Base-by-base conservation (phyloP, 2,329 filamentous ascomycete genomes). In the Aspergillus costaricaensis region DNA sequence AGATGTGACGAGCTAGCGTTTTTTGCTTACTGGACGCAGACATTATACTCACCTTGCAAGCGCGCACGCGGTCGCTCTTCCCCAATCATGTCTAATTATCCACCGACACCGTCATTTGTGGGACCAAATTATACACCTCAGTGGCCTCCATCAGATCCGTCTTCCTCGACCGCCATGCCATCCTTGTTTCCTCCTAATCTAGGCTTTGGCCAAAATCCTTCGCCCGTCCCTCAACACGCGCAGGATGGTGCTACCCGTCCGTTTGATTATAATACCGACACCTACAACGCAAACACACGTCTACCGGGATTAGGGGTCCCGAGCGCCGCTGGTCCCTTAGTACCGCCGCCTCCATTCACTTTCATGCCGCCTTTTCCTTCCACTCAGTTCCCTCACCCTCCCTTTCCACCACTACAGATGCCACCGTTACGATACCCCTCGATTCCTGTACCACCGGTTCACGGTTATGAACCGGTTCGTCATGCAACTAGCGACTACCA, bases 11-110 rank as follows among this genome's bases (percentile, higher is more conserved):
- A 55, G 57, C 58, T 51, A 38, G 15, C 38, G 15, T 23, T 44
- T 15, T 39, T 59, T 58, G 61, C 57, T 62, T 57, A 59, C 47
- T 52, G n/a, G 21, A 19, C 38, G 27, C 55, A 61, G 52, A 58
- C 21, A 32, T 23, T 23, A 14, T 36, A 17, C 8, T 19, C 19
- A 53, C 30, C 17, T 41, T 21, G 49, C 27, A 21, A 41, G 25
- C 38, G 32, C 38, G 51, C 17, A 44, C 54, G 43, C 52, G 19
- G 39, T 19, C 27, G 14, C 52, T 25, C 15, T 58, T 32, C 52
- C 43, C 44, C 41, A 23, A 71, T 56, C 53, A 83, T 83, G 81
- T 79, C 81, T 53, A 77, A 80, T 61, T 81, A 83, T 71, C 79
- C 79, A 58, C 71, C 74, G 61, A 76, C 76, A 48, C 77, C 80